Evolutionary conservation across 352 stramenopile genomes (phyloP).

Genomic region (Globisporangium ultimum): DNA sequence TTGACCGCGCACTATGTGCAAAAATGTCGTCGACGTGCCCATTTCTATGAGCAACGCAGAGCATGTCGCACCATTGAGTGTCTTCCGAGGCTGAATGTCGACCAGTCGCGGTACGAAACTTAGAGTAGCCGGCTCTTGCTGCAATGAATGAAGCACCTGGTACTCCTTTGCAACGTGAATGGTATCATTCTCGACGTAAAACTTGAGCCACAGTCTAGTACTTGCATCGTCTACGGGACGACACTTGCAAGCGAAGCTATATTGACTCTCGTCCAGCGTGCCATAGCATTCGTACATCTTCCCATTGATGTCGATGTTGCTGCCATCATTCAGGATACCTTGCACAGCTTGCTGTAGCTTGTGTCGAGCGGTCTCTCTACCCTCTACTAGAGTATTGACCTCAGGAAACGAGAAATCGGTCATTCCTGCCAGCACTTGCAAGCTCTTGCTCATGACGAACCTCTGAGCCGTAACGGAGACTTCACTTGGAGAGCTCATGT

Average conservation of each 20-base stretch:
- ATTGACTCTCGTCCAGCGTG: conserved; percentile 35
- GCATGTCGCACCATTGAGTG: conserved; percentile 31
- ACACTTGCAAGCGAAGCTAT: conserved; percentile 41
- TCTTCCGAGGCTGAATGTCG: conserved; percentile 30
- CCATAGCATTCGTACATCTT: conserved; percentile 8
- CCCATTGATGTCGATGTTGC: conserved; percentile 9
- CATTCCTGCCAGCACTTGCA: conserved; percentile 23
- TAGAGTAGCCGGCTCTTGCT: conserved; percentile 17
- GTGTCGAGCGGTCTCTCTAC: conserved; percentile 9
- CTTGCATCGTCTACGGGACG: conserved; percentile 4
- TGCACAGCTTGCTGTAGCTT: conserved; percentile 15
- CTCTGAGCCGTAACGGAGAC: not conserved
- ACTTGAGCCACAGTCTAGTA: conserved; percentile 32
- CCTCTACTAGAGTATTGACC: conserved; percentile 9
- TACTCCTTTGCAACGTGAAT: conserved; percentile 48
- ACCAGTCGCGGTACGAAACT: conserved; percentile 33
- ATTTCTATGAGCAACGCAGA: conserved; percentile 45
- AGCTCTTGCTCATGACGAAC: conserved; percentile 28
- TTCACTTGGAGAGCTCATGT: conserved; percentile 7
- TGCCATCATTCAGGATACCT: conserved; percentile 6
- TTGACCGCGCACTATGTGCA: conserved; percentile 28
- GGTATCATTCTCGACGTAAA: conserved; percentile 59
- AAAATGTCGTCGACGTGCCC: conserved; percentile 34
- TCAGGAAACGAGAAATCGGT: conserved; percentile 15
- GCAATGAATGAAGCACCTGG: conserved; percentile 42